Percentiles rank a stretch among this genome's conserved stretches.
Conservation (phyloP, 306 rosid species). For the Casuarina cunninghamiana region DNA sequence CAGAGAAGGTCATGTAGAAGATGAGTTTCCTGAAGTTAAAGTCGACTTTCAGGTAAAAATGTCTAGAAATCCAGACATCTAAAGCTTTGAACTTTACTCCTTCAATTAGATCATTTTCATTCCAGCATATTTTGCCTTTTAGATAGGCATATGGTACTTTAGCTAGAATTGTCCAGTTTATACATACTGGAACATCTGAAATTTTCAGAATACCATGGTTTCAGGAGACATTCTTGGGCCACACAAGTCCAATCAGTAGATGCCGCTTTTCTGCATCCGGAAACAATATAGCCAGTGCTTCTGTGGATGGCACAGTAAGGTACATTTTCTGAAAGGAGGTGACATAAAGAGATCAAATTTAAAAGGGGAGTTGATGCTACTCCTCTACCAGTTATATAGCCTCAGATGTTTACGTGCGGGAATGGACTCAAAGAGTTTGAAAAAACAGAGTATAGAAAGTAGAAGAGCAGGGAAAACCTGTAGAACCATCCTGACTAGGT, state of each 20-base stretch:
- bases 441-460: conserved; percentile 5
- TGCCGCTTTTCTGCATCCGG: conserved; percentile 95
- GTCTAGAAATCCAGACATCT: not conserved
- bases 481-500: not conserved
- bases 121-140: not conserved
- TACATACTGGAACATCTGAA: conserved; percentile 31
- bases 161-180: conserved; percentile 8
- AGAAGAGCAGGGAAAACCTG: conserved; percentile 3
- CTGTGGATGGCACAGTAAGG: conserved; percentile 96
- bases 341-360: conserved; percentile 1
- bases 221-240: conserved; percentile 97
- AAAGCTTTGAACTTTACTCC: not conserved
- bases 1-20: conserved; percentile 52
- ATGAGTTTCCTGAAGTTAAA: conserved; percentile 84
- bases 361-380: conserved; percentile 15
- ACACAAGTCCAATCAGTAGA: conserved; percentile 86
- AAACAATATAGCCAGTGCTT: conserved; percentile 93
- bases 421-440: conserved; percentile 13
- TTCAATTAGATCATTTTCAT: not conserved
- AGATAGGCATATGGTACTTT: not conserved
- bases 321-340: conserved; percentile 26
- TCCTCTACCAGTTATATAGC: conserved; percentile 14
- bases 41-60: conserved; percentile 83
- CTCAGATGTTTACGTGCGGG: conserved; percentile 11
- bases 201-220: conserved; percentile 40